A percentile compares a stretch with the other conserved stretches of the same genome.
Evolutionary conservation across 768 basidiomycete genomes (phyloP).

Genomic region (Russula abietina): DNA sequence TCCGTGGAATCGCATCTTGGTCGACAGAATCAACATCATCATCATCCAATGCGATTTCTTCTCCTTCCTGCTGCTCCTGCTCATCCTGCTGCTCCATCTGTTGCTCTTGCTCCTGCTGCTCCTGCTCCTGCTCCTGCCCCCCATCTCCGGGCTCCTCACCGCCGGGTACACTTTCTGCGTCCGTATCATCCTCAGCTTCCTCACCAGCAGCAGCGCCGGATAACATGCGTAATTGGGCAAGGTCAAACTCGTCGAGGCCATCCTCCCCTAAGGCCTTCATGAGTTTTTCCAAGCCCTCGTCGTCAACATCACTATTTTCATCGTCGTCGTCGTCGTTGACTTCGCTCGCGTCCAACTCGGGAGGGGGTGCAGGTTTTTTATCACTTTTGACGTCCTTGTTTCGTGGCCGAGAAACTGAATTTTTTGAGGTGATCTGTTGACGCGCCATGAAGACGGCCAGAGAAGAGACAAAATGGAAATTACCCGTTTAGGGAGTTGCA

Average conservation of each 20-base stretch:
- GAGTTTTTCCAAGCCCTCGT: constrained; percentile 51
- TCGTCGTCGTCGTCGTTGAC: constrained; percentile 18
- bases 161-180: constrained; percentile 29
- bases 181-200: constrained; percentile 35
- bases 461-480: no score
- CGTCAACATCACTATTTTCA: constrained; percentile 43
- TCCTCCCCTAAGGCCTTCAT: constrained; percentile 58
- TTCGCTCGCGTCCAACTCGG: neutral
- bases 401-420: neutral
- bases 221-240: constrained; percentile 45
- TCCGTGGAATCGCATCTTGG: constrained; percentile 73
- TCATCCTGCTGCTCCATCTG: neutral
- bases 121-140: neutral
- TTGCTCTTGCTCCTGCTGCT: constrained; percentile 21
- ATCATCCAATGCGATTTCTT: constrained; percentile 61
- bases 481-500: no score
- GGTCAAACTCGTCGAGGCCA: constrained; percentile 58
- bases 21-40: constrained; percentile 57
- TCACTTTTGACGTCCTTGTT: neutral
- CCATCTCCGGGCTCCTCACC: constrained; percentile 29
- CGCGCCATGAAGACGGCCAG: neutral
- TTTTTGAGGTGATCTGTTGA: neutral
- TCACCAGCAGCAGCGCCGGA: constrained; percentile 34
- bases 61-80: constrained; percentile 4
- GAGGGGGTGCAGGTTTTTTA: neutral